Evolutionary conservation across 2,329 filamentous ascomycete species (phyloP), one percentile per base, ranked within the genome.

Genomic region (Pseudocercospora vitis): DNA sequence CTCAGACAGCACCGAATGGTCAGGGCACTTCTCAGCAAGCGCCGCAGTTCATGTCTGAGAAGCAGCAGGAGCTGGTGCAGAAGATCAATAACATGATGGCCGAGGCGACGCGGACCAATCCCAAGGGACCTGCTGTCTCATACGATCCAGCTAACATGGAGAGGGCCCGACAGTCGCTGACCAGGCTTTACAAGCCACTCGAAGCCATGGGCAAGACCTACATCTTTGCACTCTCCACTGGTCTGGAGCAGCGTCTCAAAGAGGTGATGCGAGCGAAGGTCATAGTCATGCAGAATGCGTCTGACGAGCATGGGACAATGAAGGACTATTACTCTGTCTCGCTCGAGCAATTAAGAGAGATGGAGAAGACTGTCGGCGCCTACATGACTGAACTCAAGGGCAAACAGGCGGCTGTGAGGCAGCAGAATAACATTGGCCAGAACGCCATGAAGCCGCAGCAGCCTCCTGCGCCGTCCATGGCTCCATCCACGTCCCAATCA

Each of bases 381-480:
- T 69, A 66, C 52, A 61, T 68, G 54, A 44, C 18, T 9, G 63
- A 65, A 50, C 53, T 71, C 14, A 65, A 65, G 58, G 50, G 53
- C 7, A 58, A 52, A 18, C 62, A 67, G 44, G 40, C 54, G 55
- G 51, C 55, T 58, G 40, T 52, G 52, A 23, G 33, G 18, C 39
- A 45, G n/a, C 40, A 54, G 2, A 57, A 45, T 6, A n/a, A 14
- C 9, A 26, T 23, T n/a, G 42, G 14, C n/a, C 37, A 18, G 8
- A 42, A 42, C 37, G 16, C 26, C 5, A 48, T 48, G 46, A 55
- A 58, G 35, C 52, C 59, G 37, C 57, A 58, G 26, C 55, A 55
- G 33, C 28, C 48, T 26, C 40, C 29, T 29, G 49, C 55, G 18
- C 37, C 55, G n/a, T 7, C 48, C 1, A 63, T 63, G 57, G 61